Evolutionary conservation across 148 eudicot species (phyloP), one percentile per base, ranked within the genome.

Genomic region (Diospyros kaki): DNA sequence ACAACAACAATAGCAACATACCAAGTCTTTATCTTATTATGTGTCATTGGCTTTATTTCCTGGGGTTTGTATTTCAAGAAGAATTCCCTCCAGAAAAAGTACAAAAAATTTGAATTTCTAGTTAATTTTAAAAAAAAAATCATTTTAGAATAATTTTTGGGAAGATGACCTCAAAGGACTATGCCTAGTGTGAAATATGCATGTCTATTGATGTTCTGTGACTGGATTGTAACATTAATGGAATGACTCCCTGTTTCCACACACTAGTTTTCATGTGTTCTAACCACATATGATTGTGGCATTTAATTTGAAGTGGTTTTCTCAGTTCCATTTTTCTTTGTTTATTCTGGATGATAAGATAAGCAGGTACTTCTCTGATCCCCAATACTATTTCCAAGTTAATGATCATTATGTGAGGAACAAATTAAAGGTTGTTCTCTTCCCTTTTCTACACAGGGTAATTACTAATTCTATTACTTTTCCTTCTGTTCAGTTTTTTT

Each of bases 371-470:
- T 81, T 96, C 73, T 90, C 99, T 69, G 96, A 93, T 74, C 94
- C 98, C 9, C 97, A 93, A 80, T 96, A 96, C 76, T 96, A 96
- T 82, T 93, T 96, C 84, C 98, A 96, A 89, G 98, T 96, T 72
- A 93, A 96, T 75, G 99, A 95, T 76, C 90, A 91, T 56, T 95
- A 95, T 69, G 99, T 93, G 83, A 88, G 87, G 88, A 95, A 93
- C 87, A 95, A 95, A 72, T 81, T 95, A 86, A 91, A 95, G 86
- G 94, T 95, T 74, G 89, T 93, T 64, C 87, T 95, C 44, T 87
- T 95, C 81, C 97, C 99, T 4, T 93, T 95, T 78, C 79, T 95
- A 77, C 97, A 95, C 83, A 87, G 97, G 89, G 99, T 95, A 89
- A 90, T 83, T 58, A 58, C 61, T 78, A 44, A 44, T 53, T 5